Evolutionary conservation across 352 stramenopile species (phyloP).

Genomic region (Pythium dissotocum): DNA sequence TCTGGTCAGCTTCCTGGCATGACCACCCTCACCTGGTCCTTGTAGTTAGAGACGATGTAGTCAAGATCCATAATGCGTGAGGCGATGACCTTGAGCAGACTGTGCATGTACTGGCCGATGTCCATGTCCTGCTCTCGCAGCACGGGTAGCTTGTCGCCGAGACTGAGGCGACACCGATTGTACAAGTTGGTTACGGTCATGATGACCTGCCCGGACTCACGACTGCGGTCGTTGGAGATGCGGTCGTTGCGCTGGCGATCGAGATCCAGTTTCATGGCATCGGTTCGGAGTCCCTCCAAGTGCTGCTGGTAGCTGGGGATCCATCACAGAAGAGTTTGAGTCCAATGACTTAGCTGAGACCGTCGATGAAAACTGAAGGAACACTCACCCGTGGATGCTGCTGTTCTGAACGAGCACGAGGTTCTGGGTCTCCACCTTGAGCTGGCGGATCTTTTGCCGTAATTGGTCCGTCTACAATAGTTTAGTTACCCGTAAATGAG

Average conservation of each 20-base stretch:
- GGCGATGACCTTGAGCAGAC: conserved; percentile 75
- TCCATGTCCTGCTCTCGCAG: conserved; percentile 77
- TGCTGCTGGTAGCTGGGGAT: conserved; percentile 66
- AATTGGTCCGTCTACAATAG: conserved; percentile 59
- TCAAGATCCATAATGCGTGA: conserved; percentile 85
- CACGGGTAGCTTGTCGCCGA: conserved; percentile 73
- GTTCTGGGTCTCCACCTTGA: conserved; percentile 86
- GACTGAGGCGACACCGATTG: conserved; percentile 74
- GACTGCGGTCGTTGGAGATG: conserved; percentile 78
- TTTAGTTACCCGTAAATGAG: neutral
- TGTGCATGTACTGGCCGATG: conserved; percentile 72
- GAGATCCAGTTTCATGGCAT: conserved; percentile 80
- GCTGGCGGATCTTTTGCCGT: conserved; percentile 66
- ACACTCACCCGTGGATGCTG: conserved; percentile 61
- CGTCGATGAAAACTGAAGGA: neutral
- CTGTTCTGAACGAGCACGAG: conserved; percentile 84
- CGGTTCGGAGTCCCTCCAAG: conserved; percentile 69
- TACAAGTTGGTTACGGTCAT: conserved; percentile 92
- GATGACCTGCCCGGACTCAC: conserved; percentile 89
- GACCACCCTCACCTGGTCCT: conserved; percentile 44
- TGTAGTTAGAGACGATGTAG: conserved; percentile 78
- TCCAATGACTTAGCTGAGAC: neutral
- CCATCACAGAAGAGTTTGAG: neutral
- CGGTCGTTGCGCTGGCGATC: conserved; percentile 77
- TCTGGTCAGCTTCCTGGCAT: neutral